Percentiles rank a stretch among this genome's conserved stretches.
Evolutionary conservation across 2,329 filamentous ascomycete genomes (phyloP).

Genomic region (Lachnellula cervina): DNA sequence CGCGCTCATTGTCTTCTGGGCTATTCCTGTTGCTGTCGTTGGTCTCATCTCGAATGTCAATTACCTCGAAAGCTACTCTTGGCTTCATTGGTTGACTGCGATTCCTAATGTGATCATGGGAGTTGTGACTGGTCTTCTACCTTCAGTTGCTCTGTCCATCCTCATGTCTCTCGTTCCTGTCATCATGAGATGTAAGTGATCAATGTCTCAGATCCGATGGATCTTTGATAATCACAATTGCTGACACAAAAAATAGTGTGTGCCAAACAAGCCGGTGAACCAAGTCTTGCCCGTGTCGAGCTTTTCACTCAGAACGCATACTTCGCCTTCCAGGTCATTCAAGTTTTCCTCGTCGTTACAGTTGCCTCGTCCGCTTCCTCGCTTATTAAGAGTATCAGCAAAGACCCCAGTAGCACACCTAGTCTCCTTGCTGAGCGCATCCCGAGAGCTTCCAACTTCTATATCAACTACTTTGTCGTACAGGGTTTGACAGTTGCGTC

Average conservation of each 20-base stretch:
- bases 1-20: constrained; percentile 83
- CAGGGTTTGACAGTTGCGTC: constrained; percentile 81
- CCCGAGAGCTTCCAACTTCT: constrained; percentile 86
- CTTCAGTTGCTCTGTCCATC: constrained; percentile 70
- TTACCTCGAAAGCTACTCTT: constrained; percentile 60
- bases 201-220: too few species aligned
- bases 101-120: constrained; percentile 70
- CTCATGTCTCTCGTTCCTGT: constrained; percentile 84
- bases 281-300: constrained; percentile 75
- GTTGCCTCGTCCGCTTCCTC: constrained; percentile 74
- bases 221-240: background rate
- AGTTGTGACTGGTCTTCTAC: constrained; percentile 79
- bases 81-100: constrained; percentile 67
- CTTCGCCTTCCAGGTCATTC: constrained; percentile 85
- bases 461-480: constrained; percentile 90
- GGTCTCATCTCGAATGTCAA: constrained; percentile 82
- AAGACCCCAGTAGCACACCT: constrained; percentile 58
- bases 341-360: constrained; percentile 87
- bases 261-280: constrained; percentile 75
- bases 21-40: constrained; percentile 69
- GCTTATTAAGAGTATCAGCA: constrained; percentile 56
- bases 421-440: constrained; percentile 66
- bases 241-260: constrained; percentile 47
- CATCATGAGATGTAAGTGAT: constrained; percentile 64
- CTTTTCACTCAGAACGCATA: constrained; percentile 87